Percentiles rank a stretch among this genome's conserved stretches.
phyloP scores from a whole-genome alignment of 2,329 filamentous ascomycete genomes.

The Monosporascus sp. region DNA sequence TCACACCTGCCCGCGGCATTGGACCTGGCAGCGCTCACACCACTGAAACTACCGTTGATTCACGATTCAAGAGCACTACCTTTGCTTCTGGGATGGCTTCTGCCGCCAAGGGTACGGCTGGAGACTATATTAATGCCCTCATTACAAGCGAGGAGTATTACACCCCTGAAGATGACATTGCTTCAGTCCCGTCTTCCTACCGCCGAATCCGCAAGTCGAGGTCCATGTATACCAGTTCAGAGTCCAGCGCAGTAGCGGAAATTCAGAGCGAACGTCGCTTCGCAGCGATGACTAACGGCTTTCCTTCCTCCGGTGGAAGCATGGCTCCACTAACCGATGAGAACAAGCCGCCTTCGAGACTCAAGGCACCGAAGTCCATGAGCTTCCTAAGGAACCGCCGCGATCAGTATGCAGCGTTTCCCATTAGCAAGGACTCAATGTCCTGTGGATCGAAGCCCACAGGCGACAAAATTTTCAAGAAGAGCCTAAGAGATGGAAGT shows the following conservation, averaged over 20 bases:
- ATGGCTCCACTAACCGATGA: conserved; percentile 15
- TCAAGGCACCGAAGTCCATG: conserved; percentile 52
- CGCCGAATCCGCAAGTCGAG: conserved; percentile 49
- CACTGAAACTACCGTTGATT: conserved; percentile 1
- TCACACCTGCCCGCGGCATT: background rate
- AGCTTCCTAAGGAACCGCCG: conserved; percentile 40
- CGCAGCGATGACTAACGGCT: conserved; percentile 6
- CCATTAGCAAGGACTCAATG: conserved; percentile 27
- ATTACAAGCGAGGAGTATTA: conserved; percentile 38
- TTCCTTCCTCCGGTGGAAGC: conserved; percentile 1
- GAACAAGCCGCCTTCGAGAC: conserved; percentile 20
- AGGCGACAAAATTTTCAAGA: conserved; percentile 29
- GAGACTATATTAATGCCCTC: conserved; percentile 33
- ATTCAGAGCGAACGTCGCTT: conserved; percentile 2
- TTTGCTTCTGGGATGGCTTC: conserved; percentile 22
- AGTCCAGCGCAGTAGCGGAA: conserved; percentile 5
- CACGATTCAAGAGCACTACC: conserved; percentile 9
- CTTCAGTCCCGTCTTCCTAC: conserved; percentile 43
- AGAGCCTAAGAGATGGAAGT: conserved; percentile 47
- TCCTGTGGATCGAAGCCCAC: conserved; percentile 37
- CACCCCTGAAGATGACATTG: conserved; percentile 43
- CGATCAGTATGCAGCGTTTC: conserved; percentile 15
- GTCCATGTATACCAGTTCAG: conserved; percentile 45
- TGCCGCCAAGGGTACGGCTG: conserved; percentile 24
- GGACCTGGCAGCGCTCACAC: conserved; percentile 1